Evolutionary conservation across 176 grass and related monocot genomes (phyloP), one percentile per base, ranked within the genome.

Genomic region (Avena eriantha): DNA sequence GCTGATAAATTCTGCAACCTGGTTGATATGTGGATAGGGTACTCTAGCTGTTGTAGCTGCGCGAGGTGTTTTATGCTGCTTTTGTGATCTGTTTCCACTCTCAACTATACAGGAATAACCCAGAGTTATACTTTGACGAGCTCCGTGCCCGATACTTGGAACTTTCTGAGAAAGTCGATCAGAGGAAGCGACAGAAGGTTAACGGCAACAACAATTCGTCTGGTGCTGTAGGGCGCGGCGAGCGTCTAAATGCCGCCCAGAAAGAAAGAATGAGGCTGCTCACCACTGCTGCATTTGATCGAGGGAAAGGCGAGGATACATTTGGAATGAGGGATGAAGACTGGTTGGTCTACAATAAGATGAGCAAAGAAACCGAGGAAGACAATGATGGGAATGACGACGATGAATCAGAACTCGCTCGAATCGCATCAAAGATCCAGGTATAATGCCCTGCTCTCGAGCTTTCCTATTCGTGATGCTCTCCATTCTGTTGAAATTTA

Each of bases 341-440:
- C 84, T 98, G 97, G 97, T 80, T 96, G 84, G 89, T 98, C n/a
- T 98, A 96, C 68, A 98, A 96, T 86, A 88, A 94, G 61, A 98
- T 98, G 97, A 98, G 97, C 76, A 96, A 92, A 91, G 94, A 90
- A 15, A 94, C 87, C 74, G 94, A 98, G 21, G 93, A 95, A 2
- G 91, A 95, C 18, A 92, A 94, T 61, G 88, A 98, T 5, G 83
- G 90, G 80, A 89, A 90, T 8, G 93, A 98, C 72, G 88, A 92
- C 34, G 96, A 96, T 72, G 93, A 98, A 86, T 89, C 92, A 17
- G 96, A 98, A 76, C 90, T 98, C 59, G 81, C 87, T 78, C 88
- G 90, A 57, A 83, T 96, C 35, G 69, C 93, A 65, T 82, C 88
- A 15, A 94, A 93, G 46, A 92, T 96, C 85, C 94, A 98, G 93